These are phyloP conservation scores for Pholiota microspora DNA, from an alignment of 768 basidiomycete species.

Conservation along the genomic window DNA sequence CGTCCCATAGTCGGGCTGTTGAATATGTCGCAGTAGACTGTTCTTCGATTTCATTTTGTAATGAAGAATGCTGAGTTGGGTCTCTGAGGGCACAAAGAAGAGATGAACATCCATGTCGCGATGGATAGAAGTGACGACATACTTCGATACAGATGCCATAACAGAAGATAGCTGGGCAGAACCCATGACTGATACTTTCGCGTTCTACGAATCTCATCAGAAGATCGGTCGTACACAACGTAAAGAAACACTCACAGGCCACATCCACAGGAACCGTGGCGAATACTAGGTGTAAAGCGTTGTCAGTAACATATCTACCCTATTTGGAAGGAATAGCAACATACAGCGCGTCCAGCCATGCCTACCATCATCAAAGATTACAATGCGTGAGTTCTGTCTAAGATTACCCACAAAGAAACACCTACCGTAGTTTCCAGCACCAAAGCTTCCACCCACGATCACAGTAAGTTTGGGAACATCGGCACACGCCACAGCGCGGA, in stretches of 20 bases:
- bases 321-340: constrained; percentile 27
- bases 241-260: constrained; percentile 68
- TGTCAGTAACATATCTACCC: not conserved
- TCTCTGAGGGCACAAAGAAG: constrained; percentile 48
- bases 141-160: constrained; percentile 89
- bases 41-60: constrained; percentile 81
- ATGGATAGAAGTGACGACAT: constrained; percentile 21
- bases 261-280: constrained; percentile 96
- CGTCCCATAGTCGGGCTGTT: constrained; percentile 92
- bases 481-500: constrained; percentile 90
- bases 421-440: constrained; percentile 92
- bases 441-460: constrained; percentile 90
- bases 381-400: not conserved
- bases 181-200: constrained; percentile 95
- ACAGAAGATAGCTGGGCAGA: constrained; percentile 91
- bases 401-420: not conserved
- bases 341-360: constrained; percentile 90
- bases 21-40: constrained; percentile 89
- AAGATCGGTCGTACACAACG: not conserved
- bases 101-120: not conserved
- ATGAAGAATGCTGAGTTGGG: constrained; percentile 68
- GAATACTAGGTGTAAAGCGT: constrained; percentile 59
- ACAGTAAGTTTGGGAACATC: constrained; percentile 95
- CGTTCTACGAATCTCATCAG: constrained; percentile 51
- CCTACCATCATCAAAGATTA: constrained; percentile 38